phyloP scores from a whole-genome alignment of 2,329 filamentous ascomycete species.

The Penicillium carneum region DNA sequence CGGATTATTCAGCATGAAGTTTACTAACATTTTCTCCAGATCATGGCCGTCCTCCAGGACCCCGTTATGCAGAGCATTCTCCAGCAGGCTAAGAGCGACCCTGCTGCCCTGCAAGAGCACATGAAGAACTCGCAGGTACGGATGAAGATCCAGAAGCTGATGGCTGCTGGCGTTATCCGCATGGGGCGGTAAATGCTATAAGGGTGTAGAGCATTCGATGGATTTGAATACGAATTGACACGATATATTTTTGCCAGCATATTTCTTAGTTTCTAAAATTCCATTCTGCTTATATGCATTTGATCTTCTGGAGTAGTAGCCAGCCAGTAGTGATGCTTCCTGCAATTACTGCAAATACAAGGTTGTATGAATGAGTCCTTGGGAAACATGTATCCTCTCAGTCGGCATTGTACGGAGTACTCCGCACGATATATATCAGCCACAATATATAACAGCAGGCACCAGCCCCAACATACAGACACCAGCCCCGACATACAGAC shows the following conservation, averaged over 20 bases:
- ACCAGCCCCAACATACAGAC: not conserved
- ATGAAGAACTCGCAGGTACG: constrained; percentile 90
- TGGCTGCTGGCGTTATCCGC: constrained; percentile 89
- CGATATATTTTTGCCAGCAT: constrained; percentile 32
- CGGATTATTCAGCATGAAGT: constrained; percentile 30
- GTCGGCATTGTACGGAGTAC: not conserved
- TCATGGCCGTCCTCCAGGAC: constrained; percentile 89
- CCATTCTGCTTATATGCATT: constrained; percentile 20
- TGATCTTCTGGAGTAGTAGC: not conserved
- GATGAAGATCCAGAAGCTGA: constrained; percentile 90
- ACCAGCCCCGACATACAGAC: not conserved
- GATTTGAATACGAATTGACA: constrained; percentile 32
- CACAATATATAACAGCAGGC: not conserved
- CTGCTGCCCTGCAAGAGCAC: constrained; percentile 90
- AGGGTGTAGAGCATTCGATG: not conserved
- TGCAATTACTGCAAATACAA: not conserved
- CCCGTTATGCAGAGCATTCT: constrained; percentile 97
- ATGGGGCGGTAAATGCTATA: constrained; percentile 63
- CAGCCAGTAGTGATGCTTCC: not conserved
- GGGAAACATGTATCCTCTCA: not conserved
- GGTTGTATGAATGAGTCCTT: not conserved
- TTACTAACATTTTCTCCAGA: constrained; percentile 56
- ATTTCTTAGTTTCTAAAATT: constrained; percentile 21
- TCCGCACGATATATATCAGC: not conserved
- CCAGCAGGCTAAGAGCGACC: constrained; percentile 93